A percentile compares a stretch with the other conserved stretches of the same genome.
Conservation (phyloP, 129 eudicot species). For the Chrysanthemum seticuspe region DNA sequence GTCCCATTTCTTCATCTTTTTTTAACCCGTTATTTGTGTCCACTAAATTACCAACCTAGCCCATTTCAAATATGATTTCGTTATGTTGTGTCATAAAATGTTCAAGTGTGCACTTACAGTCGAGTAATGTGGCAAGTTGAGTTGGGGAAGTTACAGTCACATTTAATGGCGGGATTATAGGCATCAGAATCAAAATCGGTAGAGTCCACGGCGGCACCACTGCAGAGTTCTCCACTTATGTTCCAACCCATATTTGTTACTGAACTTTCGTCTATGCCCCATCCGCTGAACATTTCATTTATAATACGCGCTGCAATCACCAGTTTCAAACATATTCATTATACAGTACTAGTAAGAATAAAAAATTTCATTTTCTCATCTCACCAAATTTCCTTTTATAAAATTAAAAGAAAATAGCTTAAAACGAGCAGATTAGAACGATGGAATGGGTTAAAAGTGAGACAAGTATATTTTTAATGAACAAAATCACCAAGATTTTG, state of each 20-base stretch:
- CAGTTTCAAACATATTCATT: neutral
- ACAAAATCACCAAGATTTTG: neutral
- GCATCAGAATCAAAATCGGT: neutral
- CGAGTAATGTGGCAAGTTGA: conserved; percentile 57
- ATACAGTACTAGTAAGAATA: too few species aligned
- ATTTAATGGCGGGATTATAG: conserved; percentile 60
- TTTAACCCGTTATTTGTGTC: too few species aligned
- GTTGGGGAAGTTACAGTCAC: conserved; percentile 47
- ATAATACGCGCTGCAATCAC: conserved; percentile 46
- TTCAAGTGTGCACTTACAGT: conserved; percentile 38
- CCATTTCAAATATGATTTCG: too few species aligned
- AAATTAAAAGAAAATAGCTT: too few species aligned
- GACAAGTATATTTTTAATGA: neutral
- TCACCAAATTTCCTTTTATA: too few species aligned
- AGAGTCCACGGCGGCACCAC: conserved; percentile 53
- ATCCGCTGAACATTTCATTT: conserved; percentile 41
- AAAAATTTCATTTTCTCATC: too few species aligned
- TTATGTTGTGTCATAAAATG: too few species aligned
- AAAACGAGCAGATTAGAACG: too few species aligned
- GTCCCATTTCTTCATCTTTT: too few species aligned
- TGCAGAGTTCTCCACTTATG: conserved; percentile 69
- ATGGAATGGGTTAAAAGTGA: neutral
- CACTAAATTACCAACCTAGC: neutral
- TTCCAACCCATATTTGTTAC: conserved; percentile 37
- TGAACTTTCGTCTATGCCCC: conserved; percentile 30